Evolutionary conservation across 768 basidiomycete species (phyloP), one percentile per base, ranked within the genome.

Genomic region (Pholiota molesta): DNA sequence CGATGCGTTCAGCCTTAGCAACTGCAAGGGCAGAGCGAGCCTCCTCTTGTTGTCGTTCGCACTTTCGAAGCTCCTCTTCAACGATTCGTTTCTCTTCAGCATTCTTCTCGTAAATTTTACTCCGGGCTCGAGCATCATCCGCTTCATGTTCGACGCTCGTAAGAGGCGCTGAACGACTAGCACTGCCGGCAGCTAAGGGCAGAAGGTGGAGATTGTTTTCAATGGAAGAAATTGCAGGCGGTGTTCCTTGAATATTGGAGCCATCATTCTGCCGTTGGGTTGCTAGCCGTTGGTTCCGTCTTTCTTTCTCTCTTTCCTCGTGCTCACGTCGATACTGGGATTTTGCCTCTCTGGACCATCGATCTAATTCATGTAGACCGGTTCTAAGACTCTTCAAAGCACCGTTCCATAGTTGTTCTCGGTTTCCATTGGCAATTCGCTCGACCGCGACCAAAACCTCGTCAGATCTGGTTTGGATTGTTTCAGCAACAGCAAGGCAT

Each of bases 401-500:
- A 5, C 29, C 49, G 42, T 65, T 64, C 65, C 61, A 62, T 17
- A n/a, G 37, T 17, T 52, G 28, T n/a, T 42, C 29, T 40, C 23
- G 47, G 11, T 10, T 23, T 49, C 21, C 35, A 31, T 57, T 59
- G 21, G 40, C 19, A 16, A 63, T 55, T 8, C 62, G 62, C 61
- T 71, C 65, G 9, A 74, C 40, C 9, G 68, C 70, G 19, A 52
- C 59, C 16, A 74, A 51, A n/a, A 70, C 70, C 21, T 70, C 71
- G n/a, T 66, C 62, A 14, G 62, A 68, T 42, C 66, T 64, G 3
- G 31, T 59, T 42, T 70, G 70, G 2, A 74, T 67, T 13, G 69
- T 53, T 40, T 74, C 69, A 1, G 73, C 69, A 10, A 65, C 64
- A 2, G 9, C 44, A 5, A 77, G 56, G 52, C 67, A 70, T 9